Percentiles rank a stretch among this genome's conserved stretches.
phyloP scores from a whole-genome alignment of 202 grass and related monocot genomes.

The Panicum virgatum region DNA sequence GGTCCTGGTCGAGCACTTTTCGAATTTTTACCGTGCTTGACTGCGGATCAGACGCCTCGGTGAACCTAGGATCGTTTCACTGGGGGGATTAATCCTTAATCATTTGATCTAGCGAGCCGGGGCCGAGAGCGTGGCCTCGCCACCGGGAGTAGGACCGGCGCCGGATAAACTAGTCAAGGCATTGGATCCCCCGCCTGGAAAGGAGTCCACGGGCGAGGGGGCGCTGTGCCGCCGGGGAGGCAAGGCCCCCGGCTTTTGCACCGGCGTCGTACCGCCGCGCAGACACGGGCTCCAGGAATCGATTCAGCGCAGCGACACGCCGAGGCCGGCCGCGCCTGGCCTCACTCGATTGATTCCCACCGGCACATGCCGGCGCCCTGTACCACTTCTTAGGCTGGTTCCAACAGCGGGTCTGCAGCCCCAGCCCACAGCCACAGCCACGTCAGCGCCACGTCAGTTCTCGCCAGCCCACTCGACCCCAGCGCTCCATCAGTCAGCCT shows the following conservation, averaged over 20 bases:
- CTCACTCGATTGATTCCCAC: conserved; percentile 1
- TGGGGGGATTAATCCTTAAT: neutral
- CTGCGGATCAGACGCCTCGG: neutral
- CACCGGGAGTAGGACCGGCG: no score
- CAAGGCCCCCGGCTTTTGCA: conserved; percentile 34
- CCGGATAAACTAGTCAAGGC: conserved; percentile 23
- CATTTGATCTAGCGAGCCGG: no score
- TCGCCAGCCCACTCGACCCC: no score
- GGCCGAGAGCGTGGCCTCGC: neutral
- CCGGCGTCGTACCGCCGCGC: conserved; percentile 30
- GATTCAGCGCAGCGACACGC: conserved; percentile 33
- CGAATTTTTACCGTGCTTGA: neutral
- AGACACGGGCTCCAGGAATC: conserved; percentile 37
- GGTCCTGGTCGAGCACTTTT: neutral
- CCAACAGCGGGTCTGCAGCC: no score
- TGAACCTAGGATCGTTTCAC: neutral
- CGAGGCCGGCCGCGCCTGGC: neutral
- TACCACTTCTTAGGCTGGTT: no score
- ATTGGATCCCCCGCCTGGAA: conserved; percentile 49
- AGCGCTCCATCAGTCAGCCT: no score
- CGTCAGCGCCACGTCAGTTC: no score
- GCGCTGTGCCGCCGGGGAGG: no score
- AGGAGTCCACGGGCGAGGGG: no score
- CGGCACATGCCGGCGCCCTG: conserved; percentile 28
- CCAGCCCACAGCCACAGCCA: no score